Evolutionary conservation across 176 grass and related monocot genomes (phyloP), one percentile per base, ranked within the genome.

Genomic region (Carex cristatella): DNA sequence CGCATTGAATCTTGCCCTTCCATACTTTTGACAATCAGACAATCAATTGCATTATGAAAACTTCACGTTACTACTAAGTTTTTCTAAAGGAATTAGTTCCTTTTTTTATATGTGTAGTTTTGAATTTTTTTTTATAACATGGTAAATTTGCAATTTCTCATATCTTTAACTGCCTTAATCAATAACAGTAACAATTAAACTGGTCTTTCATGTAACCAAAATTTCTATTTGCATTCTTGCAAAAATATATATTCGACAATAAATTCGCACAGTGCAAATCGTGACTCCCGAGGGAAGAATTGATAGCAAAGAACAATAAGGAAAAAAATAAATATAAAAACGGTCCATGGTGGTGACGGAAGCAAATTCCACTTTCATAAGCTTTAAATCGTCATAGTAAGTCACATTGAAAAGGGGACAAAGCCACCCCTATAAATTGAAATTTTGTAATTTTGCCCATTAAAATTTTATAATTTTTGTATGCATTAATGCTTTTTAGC

Each of bases 331-430:
- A 37, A 37, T 3, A 37, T 4, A 65, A 4, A 80, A 19, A 81
- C 8, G 2, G 57, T 62, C 61, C 49, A 23, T 27, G 15, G 30
- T 65, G 37, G 60, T 63, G 40, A 81, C 8, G 9, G 37, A 27
- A 82, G 79, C 32, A 66, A 65, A 65, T 65, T 65, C 58, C 61
- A 82, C 79, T 64, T 82, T 40, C 5, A 10, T 49, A 7, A 30
- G 18, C 46, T 82, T 82, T 40, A 35, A 61, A 65, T 64, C 61
- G 3, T 2, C 18, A 49, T 44, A 7, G 10, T 13, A 23, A 81
- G 40, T 73, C 35, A 37, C 35, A 37, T 37, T 37, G 35, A 37
- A 37, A 37, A 37, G 35, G 35, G 35, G 35, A 37, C 35, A 3
- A 37, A 37, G 35, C 35, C 35, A 37, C 35, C 35, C 35, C 35